phyloP scores from a whole-genome alignment of 2,329 filamentous ascomycete genomes.

The Verticillium albo-atrum region DNA sequence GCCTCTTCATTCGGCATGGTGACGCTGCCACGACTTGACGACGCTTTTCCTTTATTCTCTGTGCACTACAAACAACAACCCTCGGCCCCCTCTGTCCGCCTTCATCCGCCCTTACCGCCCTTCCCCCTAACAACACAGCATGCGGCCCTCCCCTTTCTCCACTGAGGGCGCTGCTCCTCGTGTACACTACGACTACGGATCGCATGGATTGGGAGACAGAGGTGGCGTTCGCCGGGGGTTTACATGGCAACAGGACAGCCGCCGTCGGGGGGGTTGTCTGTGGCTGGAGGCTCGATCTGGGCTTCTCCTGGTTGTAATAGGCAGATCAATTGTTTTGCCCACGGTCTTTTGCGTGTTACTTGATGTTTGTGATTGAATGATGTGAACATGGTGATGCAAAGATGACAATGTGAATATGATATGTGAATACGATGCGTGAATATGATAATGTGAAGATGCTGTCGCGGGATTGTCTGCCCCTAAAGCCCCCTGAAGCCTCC shows the following conservation, averaged over 20 bases:
- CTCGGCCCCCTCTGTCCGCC: constrained; percentile 4
- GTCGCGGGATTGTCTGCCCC: too few species aligned
- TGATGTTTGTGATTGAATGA: too few species aligned
- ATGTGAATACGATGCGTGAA: background rate
- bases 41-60: constrained; percentile 28
- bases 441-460: too few species aligned
- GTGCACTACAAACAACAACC: constrained; percentile 13
- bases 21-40: constrained; percentile 35
- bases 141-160: background rate
- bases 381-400: background rate
- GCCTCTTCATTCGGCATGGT: constrained; percentile 28
- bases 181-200: constrained; percentile 12
- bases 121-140: constrained; percentile 18
- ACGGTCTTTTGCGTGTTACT: too few species aligned
- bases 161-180: background rate
- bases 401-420: too few species aligned
- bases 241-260: background rate
- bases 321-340: background rate
- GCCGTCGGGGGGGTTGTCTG: background rate
- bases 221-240: background rate
- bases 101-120: constrained; percentile 5
- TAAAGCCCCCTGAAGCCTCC: too few species aligned
- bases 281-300: background rate
- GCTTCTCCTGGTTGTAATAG: background rate
- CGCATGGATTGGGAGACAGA: background rate